Base-by-base conservation (phyloP, 2,329 filamentous ascomycete species). In the Fusarium sp. region DNA sequence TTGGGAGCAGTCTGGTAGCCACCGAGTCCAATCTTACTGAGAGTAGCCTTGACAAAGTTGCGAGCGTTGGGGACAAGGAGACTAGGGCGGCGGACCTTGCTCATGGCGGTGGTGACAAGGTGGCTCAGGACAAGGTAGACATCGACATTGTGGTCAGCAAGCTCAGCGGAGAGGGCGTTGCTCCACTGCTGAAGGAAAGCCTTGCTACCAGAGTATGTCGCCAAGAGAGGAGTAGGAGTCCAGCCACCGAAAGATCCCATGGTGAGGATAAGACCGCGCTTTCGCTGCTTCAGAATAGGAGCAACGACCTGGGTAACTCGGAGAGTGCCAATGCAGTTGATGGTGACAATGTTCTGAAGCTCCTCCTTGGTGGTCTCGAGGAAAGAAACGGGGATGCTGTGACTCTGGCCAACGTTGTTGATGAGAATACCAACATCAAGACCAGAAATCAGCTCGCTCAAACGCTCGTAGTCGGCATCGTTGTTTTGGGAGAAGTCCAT, bases 101-200 rank as follows among this genome's bases (percentile, higher is more conserved):
- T 96, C 96, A 99, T 99, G 79, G 96, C 94, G 2, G 94, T 96
- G 9, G 95, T 97, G 78, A 99, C 94, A 53, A 99, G 90, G 82
- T 99, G 97, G 77, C 93, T 95, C 76, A 98, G 89, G 33, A 97
- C 92, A 54, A 98, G 90, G 83, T 98, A 92, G n/a, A 97, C 95
- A 73, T 94, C 92, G 44, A 99, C 91, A 64, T 94, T 93, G 77
- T 93, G 88, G 3, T 92, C 90, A 72, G 92, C 90, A 35, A 99
- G 88, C 83, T 99, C 96, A 19, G 92, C 89, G 2, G 92, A 93
- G 19, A 99, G 88, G 16, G 96, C 91, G 10, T 91, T 93, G 75
- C 93, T 97, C 96, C 96, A 99, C 80, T 97, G 92, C 84, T 98
- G 96, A 54, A 99, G 88, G 88, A 99, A 99, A 3, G 96, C 96